These are phyloP conservation scores for Fusarium torulosum DNA, from an alignment of 2,329 filamentous ascomycete species.

Conservation along the genomic window DNA sequence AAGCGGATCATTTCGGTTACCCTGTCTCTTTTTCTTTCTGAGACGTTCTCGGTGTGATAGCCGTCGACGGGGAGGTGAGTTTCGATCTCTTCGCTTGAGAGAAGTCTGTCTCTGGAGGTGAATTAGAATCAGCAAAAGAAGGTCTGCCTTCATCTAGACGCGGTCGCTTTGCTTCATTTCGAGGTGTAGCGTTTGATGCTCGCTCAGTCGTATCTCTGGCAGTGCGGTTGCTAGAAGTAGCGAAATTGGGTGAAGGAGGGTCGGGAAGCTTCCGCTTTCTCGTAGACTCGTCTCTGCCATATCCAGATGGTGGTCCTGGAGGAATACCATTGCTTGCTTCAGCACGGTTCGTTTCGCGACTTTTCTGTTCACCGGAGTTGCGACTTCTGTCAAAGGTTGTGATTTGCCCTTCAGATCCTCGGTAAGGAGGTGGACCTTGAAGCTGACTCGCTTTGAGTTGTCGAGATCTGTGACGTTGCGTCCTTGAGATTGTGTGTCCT, in stretches of 20 bases:
- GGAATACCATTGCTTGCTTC: neutral
- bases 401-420: neutral
- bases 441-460: too few relatives aligned
- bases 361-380: neutral
- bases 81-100: neutral
- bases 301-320: neutral
- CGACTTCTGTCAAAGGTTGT: neutral
- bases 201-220: neutral
- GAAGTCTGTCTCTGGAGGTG: neutral
- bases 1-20: neutral
- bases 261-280: neutral
- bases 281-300: neutral
- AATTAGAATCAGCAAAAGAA: neutral
- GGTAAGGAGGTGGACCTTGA: neutral
- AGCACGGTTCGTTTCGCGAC: neutral
- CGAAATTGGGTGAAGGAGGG: neutral
- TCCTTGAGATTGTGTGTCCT: too few relatives aligned
- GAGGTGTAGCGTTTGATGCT: neutral
- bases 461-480: too few relatives aligned
- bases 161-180: neutral
- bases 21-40: neutral
- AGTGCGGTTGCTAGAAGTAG: neutral
- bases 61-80: neutral
- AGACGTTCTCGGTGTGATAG: neutral
- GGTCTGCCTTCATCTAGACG: neutral